Evolutionary conservation across 495 filamentous ascomycete species (phyloP), one percentile per base, ranked within the genome.

Genomic region (Penicillium psychrofluorescens): DNA sequence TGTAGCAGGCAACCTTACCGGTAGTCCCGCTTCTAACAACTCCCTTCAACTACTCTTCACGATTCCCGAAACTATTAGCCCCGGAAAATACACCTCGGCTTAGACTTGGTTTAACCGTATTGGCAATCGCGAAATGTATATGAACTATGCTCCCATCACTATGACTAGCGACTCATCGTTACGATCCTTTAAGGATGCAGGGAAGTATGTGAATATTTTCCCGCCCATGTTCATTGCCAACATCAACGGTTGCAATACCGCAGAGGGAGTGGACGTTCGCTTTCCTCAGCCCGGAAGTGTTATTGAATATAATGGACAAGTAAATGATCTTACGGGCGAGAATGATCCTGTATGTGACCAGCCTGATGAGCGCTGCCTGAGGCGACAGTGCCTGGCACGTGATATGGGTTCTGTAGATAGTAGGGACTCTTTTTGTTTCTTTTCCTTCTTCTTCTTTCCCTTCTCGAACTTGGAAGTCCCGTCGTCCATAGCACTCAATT

Each of bases 101-200:
- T 94, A 84, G 77, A 85, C 86, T 8, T 95, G 88, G 88, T 81
- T 90, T 67, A 95, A 95, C 73, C 78, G 77, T 44, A 60, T 88
- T 46, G 86, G 87, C 38, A 85, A 86, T 66, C 78, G 85, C 35
- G 87, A 95, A 60, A 86, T 92, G 76, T 95, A 94, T 70, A 92
- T 92, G 88, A 86, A 89, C 74, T 95, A 88, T 46, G 84, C 81
- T 7, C 75, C 82, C 1, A 69, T 90, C 41, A 76, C 71, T 6
- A 69, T 94, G 49, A 53, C 57, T 0, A 74, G 71, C 8, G 80
- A 74, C 36, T 44, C 62, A 22, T 51, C 48, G 16, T 63, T 64
- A 50, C 46, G 59, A n/a, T 37, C 44, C 14, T 47, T 14, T 35
- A 31, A 31, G 13, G 35, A 65, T 59, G 35, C 50, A 22, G 40